A percentile compares a stretch with the other conserved stretches of the same genome.
phyloP scores from a whole-genome alignment of 1,284 basidiomycete species.

The Moniliophthora roreri region DNA sequence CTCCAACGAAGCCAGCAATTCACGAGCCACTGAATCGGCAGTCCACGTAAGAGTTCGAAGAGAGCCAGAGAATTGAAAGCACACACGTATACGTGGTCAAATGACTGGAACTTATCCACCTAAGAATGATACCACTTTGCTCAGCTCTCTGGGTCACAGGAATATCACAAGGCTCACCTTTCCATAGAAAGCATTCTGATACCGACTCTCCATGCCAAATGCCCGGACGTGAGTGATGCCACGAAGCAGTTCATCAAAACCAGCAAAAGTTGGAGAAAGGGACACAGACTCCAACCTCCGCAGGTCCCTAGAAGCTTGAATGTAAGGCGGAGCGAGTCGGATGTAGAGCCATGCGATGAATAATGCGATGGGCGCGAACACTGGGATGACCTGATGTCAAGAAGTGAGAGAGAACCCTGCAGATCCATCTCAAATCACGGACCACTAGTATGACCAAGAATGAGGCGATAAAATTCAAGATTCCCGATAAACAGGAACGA shows the following conservation, averaged over 20 bases:
- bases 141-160: background rate
- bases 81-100: constrained; percentile 69
- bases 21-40: constrained; percentile 54
- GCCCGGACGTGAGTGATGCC: constrained; percentile 81
- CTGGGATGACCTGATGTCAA: constrained; percentile 40
- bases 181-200: constrained; percentile 69
- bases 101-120: constrained; percentile 77
- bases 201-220: constrained; percentile 77
- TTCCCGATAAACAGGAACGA: constrained; percentile 52
- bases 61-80: background rate
- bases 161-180: constrained; percentile 28
- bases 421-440: background rate
- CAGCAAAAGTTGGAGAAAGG: constrained; percentile 69
- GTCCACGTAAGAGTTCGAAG: background rate
- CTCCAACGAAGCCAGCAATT: constrained; percentile 70
- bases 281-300: constrained; percentile 70
- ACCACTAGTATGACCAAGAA: constrained; percentile 65
- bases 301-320: constrained; percentile 69
- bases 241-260: constrained; percentile 76
- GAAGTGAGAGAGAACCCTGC: too few species aligned
- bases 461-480: constrained; percentile 64
- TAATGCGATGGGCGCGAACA: constrained; percentile 68
- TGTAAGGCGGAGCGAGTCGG: constrained; percentile 67
- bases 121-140: constrained; percentile 30
- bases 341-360: constrained; percentile 74